Base-by-base conservation (phyloP, 2,329 filamentous ascomycete genomes). In the Ophiostoma populinum region DNA sequence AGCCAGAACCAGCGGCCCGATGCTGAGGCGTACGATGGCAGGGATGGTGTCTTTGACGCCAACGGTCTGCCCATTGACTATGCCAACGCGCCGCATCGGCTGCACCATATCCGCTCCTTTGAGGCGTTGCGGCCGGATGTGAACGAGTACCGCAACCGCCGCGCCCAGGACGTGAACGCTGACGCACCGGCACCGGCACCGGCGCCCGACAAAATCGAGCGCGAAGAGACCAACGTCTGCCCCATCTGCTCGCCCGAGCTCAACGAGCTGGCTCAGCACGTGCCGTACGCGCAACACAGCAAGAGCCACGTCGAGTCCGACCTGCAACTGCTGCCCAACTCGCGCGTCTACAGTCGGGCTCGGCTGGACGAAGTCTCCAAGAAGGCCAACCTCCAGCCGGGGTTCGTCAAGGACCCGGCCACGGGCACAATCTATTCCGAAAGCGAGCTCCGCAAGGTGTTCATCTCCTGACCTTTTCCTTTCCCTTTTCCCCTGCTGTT, bases 171-270 rank as follows among this genome's bases (percentile, higher is more conserved):
- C 27, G 7, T 4, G 9, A 9, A 5, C 24, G 4, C 20, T 29
- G 24, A 17, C 13, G 7, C 35, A 39, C 34, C 15, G 8, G 18
- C 28, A 28, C 47, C 18, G 39, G 40, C 17, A 42, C 46, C 25
- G 22, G 12, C 25, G n/a, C 24, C 26, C 15, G 24, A 15, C 15
- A 17, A 11, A 7, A 20, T 18, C n/a, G n/a, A n/a, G 2, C 22
- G 22, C 10, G 21, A 21, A 18, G 35, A 45, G 48, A 16, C 40
- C 3, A 42, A 43, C 11, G 38, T 95, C 27, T 98, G 90, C 48
- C 90, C 90, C 3, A 95, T 98, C 50, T 98, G 90, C 61, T 90
- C 80, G 32, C 90, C 80, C 1, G 90, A 98, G 56, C 70, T 98
- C 37, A 95, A 95, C 53, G 80, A 86, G 48, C 68, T 98, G 22